Base-by-base conservation (phyloP, 495 filamentous ascomycete genomes). In the Neurospora tetraspora region DNA sequence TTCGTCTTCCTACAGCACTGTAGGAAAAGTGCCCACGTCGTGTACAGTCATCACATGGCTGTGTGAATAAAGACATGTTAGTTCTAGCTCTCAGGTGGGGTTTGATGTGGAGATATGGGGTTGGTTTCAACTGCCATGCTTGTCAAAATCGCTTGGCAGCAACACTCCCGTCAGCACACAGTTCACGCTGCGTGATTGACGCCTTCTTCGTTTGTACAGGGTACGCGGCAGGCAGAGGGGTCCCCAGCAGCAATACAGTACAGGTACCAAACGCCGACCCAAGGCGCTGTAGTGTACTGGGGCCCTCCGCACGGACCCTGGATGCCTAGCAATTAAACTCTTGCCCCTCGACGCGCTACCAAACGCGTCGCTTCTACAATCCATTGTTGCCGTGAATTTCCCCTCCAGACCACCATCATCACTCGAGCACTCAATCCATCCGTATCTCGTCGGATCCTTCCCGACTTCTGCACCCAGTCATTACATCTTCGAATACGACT, bases 271-370 rank as follows among this genome's bases (percentile, higher is more conserved):
- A 12, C 20, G 12, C 45, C 9, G 4, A 53, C n/a, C 23, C 5
- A 31, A 31, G 5, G 23, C 12, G 53, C 53, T 61, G 23, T 53
- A 53, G 31, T 7, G 2, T 14, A 61, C 27, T 16, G 23, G 53
- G 53, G 12, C 53, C 4, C 53, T 31, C 23, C 53, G 53, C 53
- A 61, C 53, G 27, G 53, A 61, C 75, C 47, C 72, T 78, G 31
- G 73, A 71, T 65, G 73, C 71, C 75, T 71, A 61, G 68, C 74
- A 71, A 75, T 78, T 78, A 78, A 78, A 74, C 73, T 53, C 31
- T 69, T 75, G 74, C 76, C 76, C 74, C 75, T 74, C 77, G 71
- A 78, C 77, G 75, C 75, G 77, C 73, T 76, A 27, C 53, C 23
- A 61, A 61, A 61, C 53, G 53, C 53, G 53, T 34, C 53, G 23